Evolutionary conservation across 208 protist genomes (phyloP).

Genomic region (Novymonas esmeraldas): DNA sequence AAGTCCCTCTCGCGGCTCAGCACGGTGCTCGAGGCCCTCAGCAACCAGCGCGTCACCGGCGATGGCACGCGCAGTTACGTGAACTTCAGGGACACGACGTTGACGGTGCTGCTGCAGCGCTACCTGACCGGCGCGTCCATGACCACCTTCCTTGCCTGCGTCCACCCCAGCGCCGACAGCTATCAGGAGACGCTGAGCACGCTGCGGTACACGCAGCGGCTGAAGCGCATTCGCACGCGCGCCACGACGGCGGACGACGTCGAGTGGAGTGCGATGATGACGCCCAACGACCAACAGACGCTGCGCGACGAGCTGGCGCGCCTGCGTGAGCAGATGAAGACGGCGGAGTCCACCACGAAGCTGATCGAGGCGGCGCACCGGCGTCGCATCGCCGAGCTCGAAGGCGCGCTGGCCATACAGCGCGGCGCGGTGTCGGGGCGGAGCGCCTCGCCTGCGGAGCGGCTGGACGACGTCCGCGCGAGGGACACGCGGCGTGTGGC

Average conservation of each 20-base stretch:
- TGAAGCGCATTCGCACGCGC: slow-evolving; percentile 76
- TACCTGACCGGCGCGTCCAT: slow-evolving; percentile 81
- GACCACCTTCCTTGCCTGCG: slow-evolving; percentile 90
- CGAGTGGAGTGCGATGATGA: slow-evolving; percentile 43
- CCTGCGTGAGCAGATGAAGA: slow-evolving; percentile 51
- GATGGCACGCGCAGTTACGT: slow-evolving; percentile 66
- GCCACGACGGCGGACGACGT: slow-evolving; percentile 26
- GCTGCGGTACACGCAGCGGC: slow-evolving; percentile 85
- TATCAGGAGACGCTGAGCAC: slow-evolving; percentile 86
- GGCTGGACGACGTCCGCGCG: slow-evolving; percentile 7
- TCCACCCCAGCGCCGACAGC: slow-evolving; percentile 67
- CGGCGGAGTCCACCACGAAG: slow-evolving; percentile 28
- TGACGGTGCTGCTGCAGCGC: slow-evolving; percentile 88
- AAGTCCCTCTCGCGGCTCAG: slow-evolving; percentile 88
- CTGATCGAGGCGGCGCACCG: slow-evolving; percentile 36
- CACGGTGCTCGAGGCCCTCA: slow-evolving; percentile 88
- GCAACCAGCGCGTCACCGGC: slow-evolving; percentile 41
- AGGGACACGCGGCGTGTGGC: slow-evolving; percentile 78
- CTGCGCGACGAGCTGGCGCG: slow-evolving; percentile 64
- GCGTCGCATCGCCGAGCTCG: slow-evolving; percentile 52
- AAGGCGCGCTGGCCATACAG: slow-evolving; percentile 28
- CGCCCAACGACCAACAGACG: slow-evolving; percentile 43
- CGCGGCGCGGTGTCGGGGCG: not conserved
- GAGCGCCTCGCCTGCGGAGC: not conserved
- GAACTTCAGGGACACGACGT: slow-evolving; percentile 87